Conservation (phyloP, 352 stramenopile species). For the Pythium utonaiense region DNA sequence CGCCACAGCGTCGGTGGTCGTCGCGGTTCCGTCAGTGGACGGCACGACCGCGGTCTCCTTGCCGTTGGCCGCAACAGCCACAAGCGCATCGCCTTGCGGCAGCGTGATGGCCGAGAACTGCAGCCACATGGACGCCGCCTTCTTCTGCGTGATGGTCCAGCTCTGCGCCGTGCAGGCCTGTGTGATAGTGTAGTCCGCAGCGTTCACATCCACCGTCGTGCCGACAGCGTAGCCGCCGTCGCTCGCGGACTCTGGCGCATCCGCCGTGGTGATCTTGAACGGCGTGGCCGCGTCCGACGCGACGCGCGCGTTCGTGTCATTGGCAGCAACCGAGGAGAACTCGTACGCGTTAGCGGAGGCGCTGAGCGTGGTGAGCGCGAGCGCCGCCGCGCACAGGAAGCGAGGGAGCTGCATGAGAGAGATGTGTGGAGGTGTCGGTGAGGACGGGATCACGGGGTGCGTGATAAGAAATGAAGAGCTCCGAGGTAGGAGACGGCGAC, state of each 20-base stretch:
- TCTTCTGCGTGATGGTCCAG: slow-evolving; percentile 50
- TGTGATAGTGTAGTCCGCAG: slow-evolving; percentile 34
- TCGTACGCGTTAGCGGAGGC: slow-evolving; percentile 8
- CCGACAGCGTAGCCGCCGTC: slow-evolving; percentile 40
- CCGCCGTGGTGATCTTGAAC: slow-evolving; percentile 15
- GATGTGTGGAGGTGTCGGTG: not conserved
- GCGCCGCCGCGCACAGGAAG: slow-evolving; percentile 1
- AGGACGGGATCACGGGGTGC: not conserved
- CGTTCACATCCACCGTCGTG: slow-evolving; percentile 27
- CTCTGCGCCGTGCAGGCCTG: slow-evolving; percentile 32
- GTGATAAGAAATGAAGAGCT: slow-evolving; percentile 5
- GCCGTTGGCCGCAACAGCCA: slow-evolving; percentile 34
- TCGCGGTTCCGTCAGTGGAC: slow-evolving; percentile 20
- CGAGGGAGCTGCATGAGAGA: slow-evolving; percentile 19
- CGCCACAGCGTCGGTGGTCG: slow-evolving; percentile 31
- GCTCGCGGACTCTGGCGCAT: slow-evolving; percentile 18
- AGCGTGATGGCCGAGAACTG: slow-evolving; percentile 33
- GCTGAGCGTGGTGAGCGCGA: not conserved
- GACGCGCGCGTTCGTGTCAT: slow-evolving; percentile 11
- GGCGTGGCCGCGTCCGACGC: not conserved
- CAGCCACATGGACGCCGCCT: slow-evolving; percentile 37
- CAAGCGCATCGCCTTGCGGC: slow-evolving; percentile 32
- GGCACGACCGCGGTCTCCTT: slow-evolving; percentile 26
- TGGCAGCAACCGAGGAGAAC: slow-evolving; percentile 9
- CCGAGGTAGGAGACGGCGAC: not conserved